Base-by-base conservation (phyloP, 1,139 yeast species). In the Zygoascus meyerae region DNA sequence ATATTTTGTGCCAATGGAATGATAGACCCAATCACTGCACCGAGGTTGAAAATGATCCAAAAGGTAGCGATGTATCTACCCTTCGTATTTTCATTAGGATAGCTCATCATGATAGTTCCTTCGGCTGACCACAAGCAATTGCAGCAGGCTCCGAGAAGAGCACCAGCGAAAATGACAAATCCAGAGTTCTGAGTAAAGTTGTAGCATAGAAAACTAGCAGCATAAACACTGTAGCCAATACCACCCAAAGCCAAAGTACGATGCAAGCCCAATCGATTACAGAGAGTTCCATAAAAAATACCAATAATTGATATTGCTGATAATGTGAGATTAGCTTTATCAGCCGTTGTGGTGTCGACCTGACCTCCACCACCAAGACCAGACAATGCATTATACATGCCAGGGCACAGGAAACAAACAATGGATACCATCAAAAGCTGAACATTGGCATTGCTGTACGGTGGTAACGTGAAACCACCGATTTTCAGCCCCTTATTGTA, bases 1-100 rank as follows among this genome's bases (percentile, higher is more conserved):
- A 44, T 44, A 29, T 49, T 51, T 36, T 50, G 48, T 7, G 50
- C 51, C 15, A 50, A 44, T 16, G 53, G 52, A 18, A 51, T 46
- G 5, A 51, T 32, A 11, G 54, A 46, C 9, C 53, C 54, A 31
- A 51, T 74, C 44, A 77, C 82, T 10, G 78, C 81, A 59, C 84
- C 84, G 54, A 78, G 64, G 64, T 78, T 78, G 69, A 79, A 78
- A 47, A 79, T 75, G 49, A 73, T 67, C 84, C 84, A 79, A 61
- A 78, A 78, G n/a, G 74, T 60, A 30, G 64, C 64, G 44, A 78
- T 70, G 44, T 77, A 78, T 42, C 67, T 65, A 45, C 81, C 83
- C 62, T 78, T 78, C 38, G 59, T 67, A 41, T 65, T 60, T 61
- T 78, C 82, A 10, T 75, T 61, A 4, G 83, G 77, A 52, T 78